Base-by-base conservation (phyloP, 2,329 filamentous ascomycete species). In the Escovopsis sp. region DNA sequence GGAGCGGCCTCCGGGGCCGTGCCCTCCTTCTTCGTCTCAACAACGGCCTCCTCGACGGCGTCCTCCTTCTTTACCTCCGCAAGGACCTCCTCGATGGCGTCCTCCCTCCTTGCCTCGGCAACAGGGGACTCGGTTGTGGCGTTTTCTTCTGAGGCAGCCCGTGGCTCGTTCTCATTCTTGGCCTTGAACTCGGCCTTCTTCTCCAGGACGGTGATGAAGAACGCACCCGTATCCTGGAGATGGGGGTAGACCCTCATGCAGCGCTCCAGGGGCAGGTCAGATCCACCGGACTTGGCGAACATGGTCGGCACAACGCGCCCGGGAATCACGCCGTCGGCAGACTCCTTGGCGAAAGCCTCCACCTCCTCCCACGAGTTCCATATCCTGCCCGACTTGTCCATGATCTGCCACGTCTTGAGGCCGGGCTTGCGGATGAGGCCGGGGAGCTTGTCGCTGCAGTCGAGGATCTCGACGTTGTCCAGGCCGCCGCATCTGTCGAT, bases 191-290 rank as follows among this genome's bases (percentile, higher is more conserved):
- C 91, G 26, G 77, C 74, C 59, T 81, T 80, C 72, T 98, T 98
- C 67, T 95, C 84, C 15, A 98, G 66, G 0, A 95, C 88, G 1
- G 87, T 82, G 58, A 98, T 95, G 67, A 98, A 98, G 71, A 98
- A 98, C 19, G 83, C 89, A 43, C 91, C 91, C 3, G 91, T 98
- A 54, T 98, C 87, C 63, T 98, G 91, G 57, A 87, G 73, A 61
- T 98, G 91, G 32, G 88, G 85, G 60, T 96, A 98, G 6, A 98
- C 80, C 48, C 91, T 77, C 73, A 96, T 88, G 63, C 89, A 95
- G 46, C 83, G 77, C 54, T 95, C 85, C 15, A 96, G 72, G 12
- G 87, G 87, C 23, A 95, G 70, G 62, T 73, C 65, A 34, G 65
- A 63, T 12, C 63, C 65, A 44, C 69, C 68, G 0, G 75, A 70